phyloP scores from a whole-genome alignment of 257 asterid genomes.

The Nicotiana paniculata region DNA sequence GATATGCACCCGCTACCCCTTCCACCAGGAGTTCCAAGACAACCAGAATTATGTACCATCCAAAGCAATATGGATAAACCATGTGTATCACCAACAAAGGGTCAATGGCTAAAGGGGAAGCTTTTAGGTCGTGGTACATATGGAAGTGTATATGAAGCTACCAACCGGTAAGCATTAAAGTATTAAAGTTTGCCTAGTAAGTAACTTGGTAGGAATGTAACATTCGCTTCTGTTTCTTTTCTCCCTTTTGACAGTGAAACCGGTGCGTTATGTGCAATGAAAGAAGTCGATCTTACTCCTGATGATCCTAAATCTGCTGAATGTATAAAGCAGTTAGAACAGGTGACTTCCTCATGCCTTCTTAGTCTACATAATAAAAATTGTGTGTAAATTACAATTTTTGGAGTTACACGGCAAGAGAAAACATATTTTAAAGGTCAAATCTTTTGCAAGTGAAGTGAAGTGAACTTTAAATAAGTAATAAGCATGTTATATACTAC shows the following conservation, averaged over 20 bases:
- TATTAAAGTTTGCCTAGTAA: neutral
- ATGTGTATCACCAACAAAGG: constrained; percentile 35
- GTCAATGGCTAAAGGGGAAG: constrained; percentile 76
- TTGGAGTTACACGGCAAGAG: neutral
- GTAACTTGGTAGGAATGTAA: neutral
- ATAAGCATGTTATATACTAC: neutral
- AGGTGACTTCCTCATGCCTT: constrained; percentile 42
- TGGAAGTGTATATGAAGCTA: constrained; percentile 82
- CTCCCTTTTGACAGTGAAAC: constrained; percentile 54
- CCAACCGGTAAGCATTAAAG: constrained; percentile 46
- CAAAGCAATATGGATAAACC: constrained; percentile 36
- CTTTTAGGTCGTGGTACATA: constrained; percentile 78
- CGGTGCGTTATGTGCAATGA: constrained; percentile 84
- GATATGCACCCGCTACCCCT: constrained; percentile 70
- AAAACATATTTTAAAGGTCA: neutral
- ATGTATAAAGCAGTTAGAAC: constrained; percentile 72
- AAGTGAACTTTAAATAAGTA: neutral
- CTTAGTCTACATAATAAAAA: neutral
- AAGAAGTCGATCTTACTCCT: constrained; percentile 70
- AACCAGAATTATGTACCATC: constrained; percentile 24
- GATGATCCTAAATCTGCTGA: constrained; percentile 68
- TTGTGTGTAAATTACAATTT: neutral
- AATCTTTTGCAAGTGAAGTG: neutral
- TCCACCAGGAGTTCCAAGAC: constrained; percentile 55
- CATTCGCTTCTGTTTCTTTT: constrained; percentile 3